Conservation (phyloP, 1,284 basidiomycete species). For the Cerioporus squamosus region DNA sequence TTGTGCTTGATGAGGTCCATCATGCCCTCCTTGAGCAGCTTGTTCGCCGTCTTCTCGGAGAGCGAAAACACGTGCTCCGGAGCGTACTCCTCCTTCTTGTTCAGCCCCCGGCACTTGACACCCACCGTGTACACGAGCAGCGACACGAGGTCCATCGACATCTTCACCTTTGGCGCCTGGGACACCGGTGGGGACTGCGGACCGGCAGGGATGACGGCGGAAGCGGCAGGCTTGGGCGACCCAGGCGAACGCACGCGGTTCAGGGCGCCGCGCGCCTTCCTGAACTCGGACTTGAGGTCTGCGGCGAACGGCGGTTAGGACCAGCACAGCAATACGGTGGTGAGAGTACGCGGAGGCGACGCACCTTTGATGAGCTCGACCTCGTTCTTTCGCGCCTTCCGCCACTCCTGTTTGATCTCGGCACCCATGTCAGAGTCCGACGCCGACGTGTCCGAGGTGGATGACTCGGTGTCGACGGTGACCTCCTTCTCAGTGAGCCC, state of each 20-base stretch:
- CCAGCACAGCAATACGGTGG: neutral
- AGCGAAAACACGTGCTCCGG: constrained; percentile 93
- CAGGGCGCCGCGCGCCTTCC: constrained; percentile 43
- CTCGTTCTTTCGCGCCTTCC: constrained; percentile 35
- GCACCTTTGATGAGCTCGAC: constrained; percentile 35
- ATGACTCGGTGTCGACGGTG: constrained; percentile 49
- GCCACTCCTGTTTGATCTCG: constrained; percentile 38
- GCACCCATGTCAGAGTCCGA: constrained; percentile 43
- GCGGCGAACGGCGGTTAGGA: neutral
- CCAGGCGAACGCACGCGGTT: constrained; percentile 37
- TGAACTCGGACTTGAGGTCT: constrained; percentile 41
- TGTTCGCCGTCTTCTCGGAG: constrained; percentile 85
- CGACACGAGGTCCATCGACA: constrained; percentile 76
- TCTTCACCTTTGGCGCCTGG: constrained; percentile 52
- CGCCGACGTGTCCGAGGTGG: constrained; percentile 47
- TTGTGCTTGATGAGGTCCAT: constrained; percentile 90
- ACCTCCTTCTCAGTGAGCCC: constrained; percentile 42
- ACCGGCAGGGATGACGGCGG: neutral
- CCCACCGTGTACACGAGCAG: constrained; percentile 95
- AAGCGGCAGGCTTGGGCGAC: neutral
- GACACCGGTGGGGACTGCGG: constrained; percentile 16
- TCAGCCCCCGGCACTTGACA: constrained; percentile 93
- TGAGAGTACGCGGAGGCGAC: neutral
- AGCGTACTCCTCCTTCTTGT: constrained; percentile 88
- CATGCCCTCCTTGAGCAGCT: constrained; percentile 59